Evolutionary conservation across 345 rosid species (phyloP).

Genomic region (Salix viminalis): DNA sequence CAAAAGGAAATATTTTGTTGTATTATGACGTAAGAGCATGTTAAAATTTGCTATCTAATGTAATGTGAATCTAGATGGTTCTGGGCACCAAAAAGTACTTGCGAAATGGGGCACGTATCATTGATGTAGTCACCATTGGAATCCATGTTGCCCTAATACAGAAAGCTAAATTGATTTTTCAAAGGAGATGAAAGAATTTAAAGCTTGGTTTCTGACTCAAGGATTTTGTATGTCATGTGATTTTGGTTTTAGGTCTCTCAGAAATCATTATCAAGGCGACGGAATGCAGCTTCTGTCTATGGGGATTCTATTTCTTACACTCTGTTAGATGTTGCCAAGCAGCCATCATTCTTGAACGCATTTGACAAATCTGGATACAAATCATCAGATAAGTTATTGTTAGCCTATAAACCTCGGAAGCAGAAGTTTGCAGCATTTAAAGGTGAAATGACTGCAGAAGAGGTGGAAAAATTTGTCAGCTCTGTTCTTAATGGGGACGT

Average conservation of each 20-base stretch:
- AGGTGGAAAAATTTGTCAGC: constrained; percentile 60
- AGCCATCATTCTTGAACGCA: constrained; percentile 52
- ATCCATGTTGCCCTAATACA: background rate
- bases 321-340: constrained; percentile 63
- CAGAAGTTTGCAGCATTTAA: constrained; percentile 52
- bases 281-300: constrained; percentile 33
- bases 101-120: background rate
- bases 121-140: background rate
- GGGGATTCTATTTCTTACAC: constrained; percentile 54
- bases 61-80: too few species aligned
- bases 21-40: too few species aligned
- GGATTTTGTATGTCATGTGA: constrained; percentile 11
- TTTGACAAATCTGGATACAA: constrained; percentile 61
- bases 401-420: constrained; percentile 74
- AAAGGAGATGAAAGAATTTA: background rate
- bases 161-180: background rate
- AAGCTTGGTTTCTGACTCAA: background rate
- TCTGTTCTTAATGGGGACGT: constrained; percentile 79
- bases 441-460: constrained; percentile 47
- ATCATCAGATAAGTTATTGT: constrained; percentile 42
- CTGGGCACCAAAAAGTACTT: background rate
- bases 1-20: too few species aligned
- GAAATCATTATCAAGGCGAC: constrained; percentile 63
- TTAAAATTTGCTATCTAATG: too few species aligned
- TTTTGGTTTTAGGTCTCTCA: constrained; percentile 59